phyloP scores from a whole-genome alignment of 2,329 filamentous ascomycete species.

The Exophiala sideris region DNA sequence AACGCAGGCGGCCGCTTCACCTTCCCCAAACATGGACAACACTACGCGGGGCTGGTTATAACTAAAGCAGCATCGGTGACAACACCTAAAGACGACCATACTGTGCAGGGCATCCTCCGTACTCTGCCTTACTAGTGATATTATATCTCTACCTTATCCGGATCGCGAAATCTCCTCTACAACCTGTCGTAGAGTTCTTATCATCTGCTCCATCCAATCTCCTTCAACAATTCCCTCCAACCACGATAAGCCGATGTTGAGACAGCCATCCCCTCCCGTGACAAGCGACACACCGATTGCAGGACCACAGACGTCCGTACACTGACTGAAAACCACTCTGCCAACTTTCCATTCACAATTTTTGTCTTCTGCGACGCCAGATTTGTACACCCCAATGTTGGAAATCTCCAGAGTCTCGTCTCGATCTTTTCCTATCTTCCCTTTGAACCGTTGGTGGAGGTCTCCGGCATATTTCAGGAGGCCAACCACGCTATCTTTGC shows the following conservation, averaged over 20 bases:
- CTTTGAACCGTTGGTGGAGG: neutral
- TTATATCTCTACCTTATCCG: no score
- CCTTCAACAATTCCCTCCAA: constrained; percentile 36
- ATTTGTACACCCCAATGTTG: constrained; percentile 2
- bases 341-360: neutral
- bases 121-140: no score
- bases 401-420: constrained; percentile 4
- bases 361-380: neutral
- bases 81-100: no score
- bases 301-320: constrained; percentile 1
- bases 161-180: no score
- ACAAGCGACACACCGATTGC: constrained; percentile 1
- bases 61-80: no score
- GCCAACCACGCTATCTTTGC: neutral
- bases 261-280: neutral
- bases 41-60: no score
- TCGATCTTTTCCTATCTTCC: neutral
- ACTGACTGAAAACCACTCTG: constrained; percentile 3
- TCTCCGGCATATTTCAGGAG: constrained; percentile 1
- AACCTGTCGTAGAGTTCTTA: constrained; percentile 1
- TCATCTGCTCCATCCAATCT: constrained; percentile 28
- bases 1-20: neutral
- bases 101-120: no score
- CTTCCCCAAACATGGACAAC: no score
- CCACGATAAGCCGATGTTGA: constrained; percentile 40